phyloP scores from a whole-genome alignment of 768 basidiomycete species.

The Leccinum truebloodii region DNA sequence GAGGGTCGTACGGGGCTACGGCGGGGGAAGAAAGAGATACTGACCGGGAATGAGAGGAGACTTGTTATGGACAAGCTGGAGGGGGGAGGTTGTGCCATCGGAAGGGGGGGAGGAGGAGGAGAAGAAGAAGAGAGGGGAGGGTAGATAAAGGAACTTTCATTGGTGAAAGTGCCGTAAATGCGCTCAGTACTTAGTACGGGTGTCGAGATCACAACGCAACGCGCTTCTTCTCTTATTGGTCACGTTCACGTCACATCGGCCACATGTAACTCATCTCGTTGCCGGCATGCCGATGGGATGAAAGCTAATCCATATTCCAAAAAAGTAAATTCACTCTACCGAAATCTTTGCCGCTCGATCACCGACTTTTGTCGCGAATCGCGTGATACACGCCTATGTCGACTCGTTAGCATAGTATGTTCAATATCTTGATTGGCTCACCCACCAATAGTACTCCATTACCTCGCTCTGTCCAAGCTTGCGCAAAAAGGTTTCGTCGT shows the following conservation, averaged over 20 bases:
- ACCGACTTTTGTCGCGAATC: constrained; percentile 75
- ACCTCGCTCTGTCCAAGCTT: constrained; percentile 88
- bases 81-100: constrained; percentile 33
- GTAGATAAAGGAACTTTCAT: constrained; percentile 16
- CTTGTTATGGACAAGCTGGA: constrained; percentile 34
- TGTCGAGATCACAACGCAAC: constrained; percentile 16
- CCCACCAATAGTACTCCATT: constrained; percentile 90
- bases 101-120: not conserved
- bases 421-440: not conserved
- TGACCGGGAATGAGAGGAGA: constrained; percentile 42
- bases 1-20: not conserved
- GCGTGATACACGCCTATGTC: constrained; percentile 76
- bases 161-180: constrained; percentile 13
- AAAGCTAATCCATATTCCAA: constrained; percentile 11
- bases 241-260: constrained; percentile 8
- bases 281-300: constrained; percentile 10
- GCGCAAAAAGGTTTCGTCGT: constrained; percentile 92
- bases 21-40: not conserved
- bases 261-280: constrained; percentile 11
- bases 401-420: not conserved
- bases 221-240: not conserved
- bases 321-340: constrained; percentile 37
- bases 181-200: not conserved
- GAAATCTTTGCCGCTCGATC: constrained; percentile 69
- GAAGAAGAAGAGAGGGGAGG: not conserved